These are phyloP conservation scores for Thalassiosira profunda DNA, from an alignment of 108 stramenopile species.

Conservation along the genomic window DNA sequence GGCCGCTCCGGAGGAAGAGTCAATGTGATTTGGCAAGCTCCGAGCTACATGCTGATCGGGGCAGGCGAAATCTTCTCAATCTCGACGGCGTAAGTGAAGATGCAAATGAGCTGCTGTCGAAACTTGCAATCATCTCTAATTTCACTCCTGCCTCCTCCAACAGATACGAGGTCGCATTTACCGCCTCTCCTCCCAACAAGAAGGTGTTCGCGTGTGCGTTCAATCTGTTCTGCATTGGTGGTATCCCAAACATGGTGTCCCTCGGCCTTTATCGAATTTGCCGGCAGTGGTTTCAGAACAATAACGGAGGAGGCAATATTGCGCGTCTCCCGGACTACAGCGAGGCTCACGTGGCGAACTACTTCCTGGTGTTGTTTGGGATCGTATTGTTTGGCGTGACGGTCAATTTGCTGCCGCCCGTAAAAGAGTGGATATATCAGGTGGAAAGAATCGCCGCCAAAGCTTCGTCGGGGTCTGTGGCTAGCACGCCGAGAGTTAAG, in stretches of 20 bases:
- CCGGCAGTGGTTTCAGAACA: constrained; percentile 67
- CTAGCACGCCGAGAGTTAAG: too few species aligned
- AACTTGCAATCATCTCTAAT: too few species aligned
- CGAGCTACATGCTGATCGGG: constrained; percentile 83
- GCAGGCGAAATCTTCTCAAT: constrained; percentile 89
- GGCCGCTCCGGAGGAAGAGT: constrained; percentile 56
- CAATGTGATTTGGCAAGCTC: constrained; percentile 81
- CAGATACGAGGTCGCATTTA: constrained; percentile 90
- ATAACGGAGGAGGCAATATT: constrained; percentile 61
- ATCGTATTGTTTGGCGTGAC: constrained; percentile 72
- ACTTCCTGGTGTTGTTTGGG: constrained; percentile 67
- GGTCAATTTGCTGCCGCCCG: constrained; percentile 64
- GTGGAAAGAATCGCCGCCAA: constrained; percentile 74
- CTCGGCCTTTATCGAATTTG: constrained; percentile 73
- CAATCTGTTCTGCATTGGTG: constrained; percentile 87
- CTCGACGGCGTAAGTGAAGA: too few species aligned
- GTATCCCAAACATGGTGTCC: constrained; percentile 83
- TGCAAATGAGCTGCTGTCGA: too few species aligned
- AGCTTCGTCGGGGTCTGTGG: too few species aligned
- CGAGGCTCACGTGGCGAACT: constrained; percentile 67
- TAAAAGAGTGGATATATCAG: constrained; percentile 60
- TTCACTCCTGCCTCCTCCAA: too few species aligned
- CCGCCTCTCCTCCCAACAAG: constrained; percentile 72
- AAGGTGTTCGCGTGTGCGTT: constrained; percentile 80
- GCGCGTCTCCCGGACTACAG: constrained; percentile 68